Evolutionary conservation across 1,139 yeast species (phyloP).

Genomic region (Blastobotrys elegans): DNA sequence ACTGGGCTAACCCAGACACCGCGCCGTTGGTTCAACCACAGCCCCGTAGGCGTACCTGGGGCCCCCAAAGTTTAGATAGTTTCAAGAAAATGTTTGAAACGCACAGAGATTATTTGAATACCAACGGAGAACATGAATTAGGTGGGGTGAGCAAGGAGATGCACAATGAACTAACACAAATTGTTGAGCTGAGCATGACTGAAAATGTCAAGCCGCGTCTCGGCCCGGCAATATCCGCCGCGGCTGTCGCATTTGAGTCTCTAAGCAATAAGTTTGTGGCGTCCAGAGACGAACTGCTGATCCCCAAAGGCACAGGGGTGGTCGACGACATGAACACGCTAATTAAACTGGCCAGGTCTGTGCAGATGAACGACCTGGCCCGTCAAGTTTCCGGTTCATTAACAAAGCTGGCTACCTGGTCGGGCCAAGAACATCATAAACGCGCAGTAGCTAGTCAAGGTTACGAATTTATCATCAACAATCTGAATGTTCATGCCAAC

Average conservation of each 20-base stretch:
- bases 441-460: not conserved
- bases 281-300: not conserved
- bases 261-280: not conserved
- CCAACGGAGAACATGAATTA: not conserved
- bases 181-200: not conserved
- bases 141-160: not conserved
- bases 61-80: not conserved
- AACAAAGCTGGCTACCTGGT: not conserved
- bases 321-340: not conserved
- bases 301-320: not conserved
- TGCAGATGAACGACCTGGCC: slow-evolving; percentile 1
- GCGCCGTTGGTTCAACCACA: not conserved
- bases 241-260: not conserved
- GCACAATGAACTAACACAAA: not conserved
- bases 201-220: not conserved
- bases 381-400: not conserved
- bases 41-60: slow-evolving; percentile 8
- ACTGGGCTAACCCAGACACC: slow-evolving; percentile 6
- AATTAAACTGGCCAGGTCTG: not conserved
- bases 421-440: not conserved
- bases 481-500: not conserved
- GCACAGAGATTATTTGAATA: not conserved
- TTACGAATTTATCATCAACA: not conserved
- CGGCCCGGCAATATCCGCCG: not conserved
- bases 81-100: not conserved